A percentile compares a stretch with the other conserved stretches of the same genome.
phyloP scores from a whole-genome alignment of 768 basidiomycete genomes.

The Coprinellus micaceus region DNA sequence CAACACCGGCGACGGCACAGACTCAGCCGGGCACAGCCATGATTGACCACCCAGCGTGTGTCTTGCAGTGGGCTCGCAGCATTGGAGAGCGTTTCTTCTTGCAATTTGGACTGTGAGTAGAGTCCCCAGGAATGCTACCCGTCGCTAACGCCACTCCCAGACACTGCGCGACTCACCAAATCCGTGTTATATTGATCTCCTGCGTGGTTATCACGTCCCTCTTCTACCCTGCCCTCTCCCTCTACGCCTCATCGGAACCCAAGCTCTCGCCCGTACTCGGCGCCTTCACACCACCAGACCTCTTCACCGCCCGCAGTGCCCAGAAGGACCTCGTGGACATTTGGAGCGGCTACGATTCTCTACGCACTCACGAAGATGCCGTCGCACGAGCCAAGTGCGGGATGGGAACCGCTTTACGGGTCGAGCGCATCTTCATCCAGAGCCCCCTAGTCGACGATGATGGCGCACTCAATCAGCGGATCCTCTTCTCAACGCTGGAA shows the following conservation, averaged over 20 bases:
- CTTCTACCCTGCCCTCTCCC: conserved; percentile 85
- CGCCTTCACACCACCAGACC: conserved; percentile 52
- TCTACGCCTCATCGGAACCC: conserved; percentile 73
- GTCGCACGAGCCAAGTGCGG: conserved; percentile 70
- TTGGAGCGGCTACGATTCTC: conserved; percentile 62
- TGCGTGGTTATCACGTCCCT: conserved; percentile 85
- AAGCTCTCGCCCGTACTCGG: conserved; percentile 65
- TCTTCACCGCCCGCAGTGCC: conserved; percentile 48
- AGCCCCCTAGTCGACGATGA: conserved; percentile 45
- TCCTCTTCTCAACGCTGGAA: conserved; percentile 59
- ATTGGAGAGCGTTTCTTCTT: conserved; percentile 55
- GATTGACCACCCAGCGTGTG: conserved; percentile 19
- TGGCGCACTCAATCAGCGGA: conserved; percentile 56
- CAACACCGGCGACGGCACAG: background rate
- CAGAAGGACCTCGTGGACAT: conserved; percentile 66
- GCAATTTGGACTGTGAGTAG: conserved; percentile 74
- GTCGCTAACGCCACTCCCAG: conserved; percentile 45
- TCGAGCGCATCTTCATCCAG: conserved; percentile 74
- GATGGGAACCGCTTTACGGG: conserved; percentile 63
- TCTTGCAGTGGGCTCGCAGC: conserved; percentile 38
- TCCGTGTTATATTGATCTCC: conserved; percentile 83
- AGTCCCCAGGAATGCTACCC: conserved; percentile 6
- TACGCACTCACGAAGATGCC: conserved; percentile 68
- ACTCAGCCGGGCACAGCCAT: conserved; percentile 7
- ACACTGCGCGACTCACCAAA: conserved; percentile 88